A percentile compares a stretch with the other conserved stretches of the same genome.
Evolutionary conservation across 2,329 filamentous ascomycete genomes (phyloP).

Genomic region (Trichoderma polysporum): DNA sequence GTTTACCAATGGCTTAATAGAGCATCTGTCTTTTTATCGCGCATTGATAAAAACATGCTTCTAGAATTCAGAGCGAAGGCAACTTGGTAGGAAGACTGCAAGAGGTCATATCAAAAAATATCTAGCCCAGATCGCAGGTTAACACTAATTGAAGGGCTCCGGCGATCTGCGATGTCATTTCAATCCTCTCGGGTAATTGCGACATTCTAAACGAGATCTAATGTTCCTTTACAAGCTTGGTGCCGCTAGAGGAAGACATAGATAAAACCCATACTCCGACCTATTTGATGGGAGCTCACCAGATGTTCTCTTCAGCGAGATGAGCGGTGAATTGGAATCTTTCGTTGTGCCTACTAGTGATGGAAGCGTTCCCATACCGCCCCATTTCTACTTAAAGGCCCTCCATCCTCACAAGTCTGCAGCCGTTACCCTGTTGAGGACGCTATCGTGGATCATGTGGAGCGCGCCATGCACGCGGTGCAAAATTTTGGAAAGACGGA

Average conservation of each 20-base stretch:
- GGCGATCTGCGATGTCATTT: too few relatives aligned
- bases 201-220: neutral
- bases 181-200: neutral
- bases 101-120: too few relatives aligned
- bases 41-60: too few relatives aligned
- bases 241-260: neutral
- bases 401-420: neutral
- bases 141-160: too few relatives aligned
- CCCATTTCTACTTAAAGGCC: neutral
- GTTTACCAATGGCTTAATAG: too few relatives aligned
- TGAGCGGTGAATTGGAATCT: neutral
- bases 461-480: neutral
- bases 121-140: too few relatives aligned
- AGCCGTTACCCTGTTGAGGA: neutral
- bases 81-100: too few relatives aligned
- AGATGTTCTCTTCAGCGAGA: neutral
- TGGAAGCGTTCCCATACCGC: neutral
- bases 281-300: neutral
- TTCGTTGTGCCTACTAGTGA: too few relatives aligned
- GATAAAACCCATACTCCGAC: neutral
- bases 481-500: neutral
- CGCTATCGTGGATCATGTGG: neutral
- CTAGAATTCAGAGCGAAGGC: too few relatives aligned
- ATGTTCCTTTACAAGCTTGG: neutral
- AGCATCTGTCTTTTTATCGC: too few relatives aligned